Conservation (phyloP, 257 asterid genomes). For the Solanum acaule region DNA sequence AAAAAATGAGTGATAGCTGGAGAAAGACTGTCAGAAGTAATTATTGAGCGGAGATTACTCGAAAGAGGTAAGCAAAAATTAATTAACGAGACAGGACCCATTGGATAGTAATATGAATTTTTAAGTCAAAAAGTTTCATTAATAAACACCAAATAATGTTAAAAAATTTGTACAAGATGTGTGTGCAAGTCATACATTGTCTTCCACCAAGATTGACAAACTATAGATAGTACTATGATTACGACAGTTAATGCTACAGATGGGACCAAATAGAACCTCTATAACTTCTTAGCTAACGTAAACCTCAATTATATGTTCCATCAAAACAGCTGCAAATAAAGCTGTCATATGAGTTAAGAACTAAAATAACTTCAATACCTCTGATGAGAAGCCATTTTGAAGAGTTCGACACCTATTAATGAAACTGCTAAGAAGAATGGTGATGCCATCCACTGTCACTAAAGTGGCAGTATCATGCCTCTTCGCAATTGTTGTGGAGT, state of each 20-base stretch:
- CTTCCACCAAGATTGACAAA: neutral
- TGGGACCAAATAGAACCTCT: neutral
- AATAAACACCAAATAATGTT: neutral
- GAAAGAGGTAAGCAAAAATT: neutral
- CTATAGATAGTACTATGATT: neutral
- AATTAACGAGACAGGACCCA: neutral
- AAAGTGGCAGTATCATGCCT: conserved; percentile 53
- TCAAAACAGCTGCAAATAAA: neutral
- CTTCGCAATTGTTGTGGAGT: conserved; percentile 44
- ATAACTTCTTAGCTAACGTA: neutral
- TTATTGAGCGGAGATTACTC: neutral
- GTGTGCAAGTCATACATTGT: neutral
- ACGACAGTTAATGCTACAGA: neutral
- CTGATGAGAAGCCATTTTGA: conserved; percentile 46
- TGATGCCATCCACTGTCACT: conserved; percentile 50
- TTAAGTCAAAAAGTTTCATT: neutral
- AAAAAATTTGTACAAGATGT: neutral
- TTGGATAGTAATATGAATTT: neutral
- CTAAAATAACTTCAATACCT: conserved; percentile 27
- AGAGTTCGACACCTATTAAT: conserved; percentile 44
- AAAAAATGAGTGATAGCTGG: neutral
- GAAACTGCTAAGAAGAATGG: conserved; percentile 37
- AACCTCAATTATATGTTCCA: neutral
- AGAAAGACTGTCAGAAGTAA: neutral
- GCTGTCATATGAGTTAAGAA: neutral